A percentile compares a stretch with the other conserved stretches of the same genome.
Evolutionary conservation across 1,139 yeast genomes (phyloP).

Genomic region (Yamadazyma sp.): DNA sequence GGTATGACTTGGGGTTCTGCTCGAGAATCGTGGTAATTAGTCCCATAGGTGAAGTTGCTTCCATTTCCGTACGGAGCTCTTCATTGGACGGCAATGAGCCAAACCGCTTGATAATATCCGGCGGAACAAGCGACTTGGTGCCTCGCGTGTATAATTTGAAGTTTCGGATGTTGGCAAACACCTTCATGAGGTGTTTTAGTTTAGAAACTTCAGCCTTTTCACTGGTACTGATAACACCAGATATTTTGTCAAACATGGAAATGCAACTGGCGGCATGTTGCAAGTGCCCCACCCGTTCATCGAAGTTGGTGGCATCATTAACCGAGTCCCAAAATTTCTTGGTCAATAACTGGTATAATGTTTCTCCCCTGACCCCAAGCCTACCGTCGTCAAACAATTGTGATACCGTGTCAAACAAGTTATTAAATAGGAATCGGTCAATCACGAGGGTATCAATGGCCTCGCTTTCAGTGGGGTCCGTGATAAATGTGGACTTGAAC

Average conservation of each 20-base stretch:
- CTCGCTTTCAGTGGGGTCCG: conserved; percentile 19
- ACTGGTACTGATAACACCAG: conserved; percentile 12
- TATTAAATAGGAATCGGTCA: conserved; percentile 37
- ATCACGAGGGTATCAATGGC: conserved; percentile 34
- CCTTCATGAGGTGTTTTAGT: conserved; percentile 31
- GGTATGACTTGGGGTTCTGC: conserved; percentile 54
- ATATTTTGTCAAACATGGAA: conserved; percentile 28
- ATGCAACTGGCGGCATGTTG: conserved; percentile 42
- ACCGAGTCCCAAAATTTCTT: conserved; percentile 57
- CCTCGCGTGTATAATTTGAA: conserved; percentile 41
- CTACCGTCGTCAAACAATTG: conserved; percentile 18
- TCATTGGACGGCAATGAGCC: conserved; percentile 17
- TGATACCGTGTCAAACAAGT: conserved; percentile 33
- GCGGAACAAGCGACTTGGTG: conserved; percentile 28
- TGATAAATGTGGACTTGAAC: conserved; percentile 27
- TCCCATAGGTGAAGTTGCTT: conserved; percentile 23
- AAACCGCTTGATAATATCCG: conserved; percentile 25
- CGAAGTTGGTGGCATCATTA: conserved; percentile 49
- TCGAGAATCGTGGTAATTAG: conserved; percentile 47
- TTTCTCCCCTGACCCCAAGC: conserved; percentile 18
- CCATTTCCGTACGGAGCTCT: conserved; percentile 15
- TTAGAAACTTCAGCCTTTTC: conserved; percentile 20
- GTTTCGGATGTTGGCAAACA: conserved; percentile 28
- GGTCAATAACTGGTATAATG: conserved; percentile 21
- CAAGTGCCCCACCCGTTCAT: conserved; percentile 48